Conservation (phyloP, 23 red algal species). For the Gracilaria gracilis region DNA sequence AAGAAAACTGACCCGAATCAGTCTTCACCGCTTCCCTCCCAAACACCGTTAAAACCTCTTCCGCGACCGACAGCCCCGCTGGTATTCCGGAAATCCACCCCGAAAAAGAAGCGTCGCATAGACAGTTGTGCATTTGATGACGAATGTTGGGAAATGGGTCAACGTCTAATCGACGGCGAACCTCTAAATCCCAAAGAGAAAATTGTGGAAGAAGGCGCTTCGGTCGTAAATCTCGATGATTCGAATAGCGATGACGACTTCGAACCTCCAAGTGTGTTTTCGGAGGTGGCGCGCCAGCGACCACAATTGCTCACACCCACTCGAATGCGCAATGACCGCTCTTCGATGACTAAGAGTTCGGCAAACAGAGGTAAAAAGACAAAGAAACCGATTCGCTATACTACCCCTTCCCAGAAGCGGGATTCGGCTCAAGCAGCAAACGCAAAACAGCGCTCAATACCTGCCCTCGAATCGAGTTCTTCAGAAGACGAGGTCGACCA, state of each 20-base stretch:
- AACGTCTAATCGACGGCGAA: neutral
- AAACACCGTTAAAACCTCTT: slow-evolving; percentile 2
- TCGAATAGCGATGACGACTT: slow-evolving; percentile 28
- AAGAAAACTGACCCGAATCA: neutral
- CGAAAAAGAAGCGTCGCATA: neutral
- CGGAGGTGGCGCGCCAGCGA: slow-evolving; percentile 13
- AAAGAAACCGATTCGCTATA: neutral
- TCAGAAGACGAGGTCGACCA: slow-evolving; percentile 27
- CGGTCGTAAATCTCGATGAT: neutral
- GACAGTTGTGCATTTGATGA: neutral
- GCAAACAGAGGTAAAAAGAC: slow-evolving; percentile 18
- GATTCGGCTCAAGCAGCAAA: neutral
- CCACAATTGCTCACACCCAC: neutral
- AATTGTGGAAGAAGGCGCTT: neutral
- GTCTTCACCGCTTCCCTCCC: neutral
- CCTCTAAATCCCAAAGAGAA: neutral
- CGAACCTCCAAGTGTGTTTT: neutral
- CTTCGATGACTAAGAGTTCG: slow-evolving; percentile 29
- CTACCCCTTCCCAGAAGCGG: slow-evolving; percentile 6
- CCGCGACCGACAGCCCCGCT: slow-evolving; percentile 18
- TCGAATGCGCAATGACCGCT: slow-evolving; percentile 23
- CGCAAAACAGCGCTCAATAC: neutral
- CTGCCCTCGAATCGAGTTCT: slow-evolving; percentile 24
- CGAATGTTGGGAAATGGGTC: neutral
- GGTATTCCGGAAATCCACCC: neutral